Percentiles rank a stretch among this genome's conserved stretches.
Evolutionary conservation across 1,284 basidiomycete species (phyloP).

Genomic region (Phylloporus sp.): DNA sequence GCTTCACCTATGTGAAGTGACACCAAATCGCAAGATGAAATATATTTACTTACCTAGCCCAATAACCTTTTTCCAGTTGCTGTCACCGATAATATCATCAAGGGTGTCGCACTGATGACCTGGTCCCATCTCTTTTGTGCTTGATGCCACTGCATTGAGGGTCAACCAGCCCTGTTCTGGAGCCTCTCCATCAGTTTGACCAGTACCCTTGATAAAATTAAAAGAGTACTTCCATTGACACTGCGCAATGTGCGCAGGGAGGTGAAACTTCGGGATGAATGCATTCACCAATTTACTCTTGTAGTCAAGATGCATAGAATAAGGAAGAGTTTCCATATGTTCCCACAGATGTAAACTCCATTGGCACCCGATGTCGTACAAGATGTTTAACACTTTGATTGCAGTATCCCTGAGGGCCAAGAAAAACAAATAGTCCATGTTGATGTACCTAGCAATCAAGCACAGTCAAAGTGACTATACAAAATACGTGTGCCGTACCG

Average conservation of each 20-base stretch:
- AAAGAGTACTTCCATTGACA: constrained; percentile 25
- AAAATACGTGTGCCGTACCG: background rate
- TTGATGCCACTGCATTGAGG: constrained; percentile 17
- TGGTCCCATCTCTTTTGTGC: constrained; percentile 24
- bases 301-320: background rate
- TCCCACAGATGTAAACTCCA: background rate
- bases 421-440: background rate
- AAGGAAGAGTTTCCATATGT: background rate
- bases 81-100: constrained; percentile 11
- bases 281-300: background rate
- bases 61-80: constrained; percentile 16
- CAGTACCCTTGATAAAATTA: constrained; percentile 11
- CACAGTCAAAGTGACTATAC: too few relatives aligned
- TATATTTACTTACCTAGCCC: constrained; percentile 1
- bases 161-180: background rate
- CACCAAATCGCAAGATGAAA: background rate
- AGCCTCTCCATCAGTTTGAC: constrained; percentile 16
- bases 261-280: constrained; percentile 22
- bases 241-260: constrained; percentile 10
- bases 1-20: background rate
- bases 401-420: background rate
- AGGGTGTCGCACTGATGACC: constrained; percentile 9
- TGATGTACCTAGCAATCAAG: background rate
- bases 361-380: background rate
- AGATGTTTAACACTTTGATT: background rate